Evolutionary conservation across 345 rosid species (phyloP), one percentile per base, ranked within the genome.

Genomic region (Microcos paniculata): DNA sequence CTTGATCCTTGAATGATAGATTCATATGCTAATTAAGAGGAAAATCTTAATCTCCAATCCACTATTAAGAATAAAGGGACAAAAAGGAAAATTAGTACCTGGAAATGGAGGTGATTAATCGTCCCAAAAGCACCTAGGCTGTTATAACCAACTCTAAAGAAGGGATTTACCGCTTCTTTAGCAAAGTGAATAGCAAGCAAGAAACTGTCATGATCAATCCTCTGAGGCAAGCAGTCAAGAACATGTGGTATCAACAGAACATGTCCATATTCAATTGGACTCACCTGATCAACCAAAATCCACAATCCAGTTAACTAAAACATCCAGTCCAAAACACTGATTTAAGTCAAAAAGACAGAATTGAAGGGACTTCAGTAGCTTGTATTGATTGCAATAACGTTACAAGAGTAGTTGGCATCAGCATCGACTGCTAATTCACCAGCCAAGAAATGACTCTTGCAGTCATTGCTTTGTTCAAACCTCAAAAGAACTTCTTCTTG

Each of bases 61-160:
- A 53, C 24, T 19, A n/a, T n/a, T n/a, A n/a, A 52, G 24, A 0
- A 24, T 12, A 8, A 3, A 24, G 11, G 14, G 26, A 16, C 55
- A 8, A 33, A 63, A 35, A 24, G 7, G 8, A 5, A 23, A 68
- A 18, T 8, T 24, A 24, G 33, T 62, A 88, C 88, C 81, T 83
- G 86, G 67, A 89, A 87, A 78, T 89, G 90, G 53, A 89, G 89
- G 73, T 89, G 92, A 69, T 87, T 89, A 40, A 87, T 84, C 49
- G 90, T 85, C 23, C 89, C 86, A 43, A 85, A 87, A 71, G 92
- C 92, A 68, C 87, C 91, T 70, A 87, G 73, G 82, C 90, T 89
- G 79, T 87, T 89, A 83, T 89, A 89, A 67, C 91, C 90, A 70
- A 89, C 48, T 18, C 90, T 82, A 62, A 87, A 89, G 72, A 69